Evolutionary conservation across 352 stramenopile species (phyloP), one percentile per base, ranked within the genome.

Genomic region (Paralagenidium karlingii): DNA sequence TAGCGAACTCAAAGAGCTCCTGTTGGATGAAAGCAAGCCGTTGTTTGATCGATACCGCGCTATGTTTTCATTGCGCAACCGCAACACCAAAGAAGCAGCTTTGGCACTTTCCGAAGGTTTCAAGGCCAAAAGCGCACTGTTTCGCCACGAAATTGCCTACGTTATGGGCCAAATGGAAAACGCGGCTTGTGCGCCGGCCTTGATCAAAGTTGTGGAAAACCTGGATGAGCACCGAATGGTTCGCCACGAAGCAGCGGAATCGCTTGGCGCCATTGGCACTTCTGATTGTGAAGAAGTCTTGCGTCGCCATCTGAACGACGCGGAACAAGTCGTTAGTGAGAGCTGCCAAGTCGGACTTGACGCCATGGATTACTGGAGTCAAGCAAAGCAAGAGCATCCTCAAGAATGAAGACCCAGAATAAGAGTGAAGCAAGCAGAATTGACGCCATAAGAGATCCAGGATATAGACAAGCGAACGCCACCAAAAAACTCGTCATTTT

Each of bases 51-150:
- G 79, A 38, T 98, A 98, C 59, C 85, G 93, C 29, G 94, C 94
- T 34, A 98, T 99, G 94, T 99, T 99, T 55, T 96, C 89, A 24
- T 59, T 99, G 19, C 81, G 96, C 20, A 98, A 99, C 76, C 73
- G 82, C 41, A 96, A 95, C 56, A 94, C 75, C 28, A 66, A 80
- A 39, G 82, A 95, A 30, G 79, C 85, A 1, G 82, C 78, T 19
- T 49, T 91, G 7, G 79, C 73, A 16, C 62, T 96, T 1, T 63
- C 66, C 3, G 60, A 71, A 19, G 78, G 60, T 11, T 88, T 94
- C 43, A 51, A 60, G 12, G 82, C 93, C 53, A 41, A 55, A n/a
- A 90, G 65, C 53, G 68, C 78, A 24, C 51, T 95, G 7, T 94
- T 95, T 51, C 75, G 82, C 32, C 82, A 94, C 53, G 82, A 97